A percentile compares a stretch with the other conserved stretches of the same genome.
Evolutionary conservation across 2,329 filamentous ascomycete species (phyloP).

Genomic region (Pseudogymnoascus sp.): DNA sequence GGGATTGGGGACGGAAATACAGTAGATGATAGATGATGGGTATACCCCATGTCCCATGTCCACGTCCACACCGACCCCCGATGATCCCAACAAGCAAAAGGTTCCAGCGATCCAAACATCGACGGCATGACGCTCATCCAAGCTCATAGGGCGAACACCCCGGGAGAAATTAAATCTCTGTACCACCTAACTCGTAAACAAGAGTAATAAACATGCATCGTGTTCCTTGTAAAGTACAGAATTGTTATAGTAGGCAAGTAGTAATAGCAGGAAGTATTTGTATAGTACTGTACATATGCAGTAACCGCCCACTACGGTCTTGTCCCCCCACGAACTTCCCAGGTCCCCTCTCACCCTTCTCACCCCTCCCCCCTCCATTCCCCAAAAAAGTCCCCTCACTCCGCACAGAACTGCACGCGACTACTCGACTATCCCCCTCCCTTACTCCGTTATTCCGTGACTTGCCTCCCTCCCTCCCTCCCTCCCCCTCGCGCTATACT

Average conservation of each 20-base stretch:
- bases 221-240: not conserved
- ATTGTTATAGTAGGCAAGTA: too few species aligned
- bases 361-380: not conserved
- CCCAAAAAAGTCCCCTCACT: not conserved
- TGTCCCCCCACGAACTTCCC: not conserved
- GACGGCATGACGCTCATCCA: not conserved
- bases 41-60: not conserved
- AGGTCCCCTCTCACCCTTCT: not conserved
- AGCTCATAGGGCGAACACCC: not conserved
- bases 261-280: too few species aligned
- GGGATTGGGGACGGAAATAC: not conserved
- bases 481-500: not conserved
- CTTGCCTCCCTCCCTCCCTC: not conserved
- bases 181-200: not conserved
- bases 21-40: not conserved
- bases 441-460: not conserved
- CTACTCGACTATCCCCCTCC: not conserved
- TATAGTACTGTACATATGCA: not conserved
- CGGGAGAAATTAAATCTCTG: not conserved
- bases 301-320: not conserved
- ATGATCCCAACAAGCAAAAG: not conserved
- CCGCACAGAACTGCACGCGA: not conserved
- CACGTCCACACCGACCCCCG: slow-evolving; percentile 1
- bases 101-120: not conserved
- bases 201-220: slow-evolving; percentile 4